Evolutionary conservation across 2,329 filamentous ascomycete species (phyloP), one percentile per base, ranked within the genome.

Genomic region (Byssothecium circinans): DNA sequence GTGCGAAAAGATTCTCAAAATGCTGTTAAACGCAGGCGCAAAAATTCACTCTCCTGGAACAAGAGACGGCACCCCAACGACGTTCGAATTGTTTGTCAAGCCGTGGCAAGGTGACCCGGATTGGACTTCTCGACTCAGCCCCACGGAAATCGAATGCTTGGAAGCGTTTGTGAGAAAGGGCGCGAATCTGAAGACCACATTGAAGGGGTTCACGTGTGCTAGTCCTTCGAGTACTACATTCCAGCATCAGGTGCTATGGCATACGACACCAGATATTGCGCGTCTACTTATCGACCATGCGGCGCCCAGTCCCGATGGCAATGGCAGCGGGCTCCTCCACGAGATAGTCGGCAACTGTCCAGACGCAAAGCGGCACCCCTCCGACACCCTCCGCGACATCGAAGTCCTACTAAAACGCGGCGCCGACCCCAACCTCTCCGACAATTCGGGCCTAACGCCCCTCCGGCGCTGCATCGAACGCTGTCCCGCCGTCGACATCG

Each of bases 201-300:
- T 69, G 30, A 44, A 43, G 6, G 54, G 60, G 6, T 61, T 56
- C 27, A 54, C 61, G 18, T 70, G 67, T 35, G 45, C 47, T 4
- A 49, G 61, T 2, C 18, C 37, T 1, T 41, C 49, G 2, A 48
- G 54, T 18, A 44, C 54, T 2, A 65, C 58, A 0, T 68, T 69
- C 29, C 47, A 58, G 34, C 67, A 70, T 33, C 67, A 70, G 36
- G 43, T 58, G 0, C 41, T 70, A 6, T 70, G 65, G 65, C 67
- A 70, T 48, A 60, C 64, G 0, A 61, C 64, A 7, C 62, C 65
- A 8, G 43, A 30, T 12, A 23, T 61, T 15, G 60, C 62, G 2
- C 57, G 60, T 8, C 50, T 61, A 17, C 27, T 67, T 3, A 41
- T 69, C 10, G 62, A 67, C 12, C 56, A 48, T 22, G 56, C 60